Conservation (phyloP, 129 eudicot genomes). For the Flaveria sonorensis region DNA sequence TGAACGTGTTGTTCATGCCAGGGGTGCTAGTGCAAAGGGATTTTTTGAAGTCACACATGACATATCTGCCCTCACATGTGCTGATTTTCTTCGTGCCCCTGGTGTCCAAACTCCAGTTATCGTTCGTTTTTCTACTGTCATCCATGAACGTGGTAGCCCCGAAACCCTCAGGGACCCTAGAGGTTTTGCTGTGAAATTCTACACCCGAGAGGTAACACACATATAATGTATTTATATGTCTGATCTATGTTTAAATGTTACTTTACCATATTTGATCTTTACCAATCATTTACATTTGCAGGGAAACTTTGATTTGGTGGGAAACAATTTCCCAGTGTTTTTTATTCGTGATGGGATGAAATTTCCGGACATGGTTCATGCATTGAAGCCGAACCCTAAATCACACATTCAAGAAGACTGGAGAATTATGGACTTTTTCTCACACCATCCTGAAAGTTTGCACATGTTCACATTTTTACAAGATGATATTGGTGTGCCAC, state of each 20-base stretch:
- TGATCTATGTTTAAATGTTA: neutral
- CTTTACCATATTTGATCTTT: neutral
- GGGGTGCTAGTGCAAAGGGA: constrained; percentile 45
- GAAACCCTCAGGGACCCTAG: constrained; percentile 88
- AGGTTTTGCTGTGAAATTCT: constrained; percentile 87
- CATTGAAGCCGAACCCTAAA: constrained; percentile 81
- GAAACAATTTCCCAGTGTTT: constrained; percentile 88
- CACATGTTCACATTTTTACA: constrained; percentile 78
- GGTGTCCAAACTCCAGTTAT: constrained; percentile 89
- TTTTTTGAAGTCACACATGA: constrained; percentile 43
- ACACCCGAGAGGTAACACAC: constrained; percentile 72
- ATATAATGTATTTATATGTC: neutral
- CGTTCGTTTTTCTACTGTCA: constrained; percentile 87
- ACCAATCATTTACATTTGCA: constrained; percentile 23
- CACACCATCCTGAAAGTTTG: constrained; percentile 42
- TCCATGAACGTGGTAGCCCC: constrained; percentile 91
- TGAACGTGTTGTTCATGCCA: constrained; percentile 88
- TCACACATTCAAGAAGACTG: constrained; percentile 87
- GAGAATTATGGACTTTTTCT: constrained; percentile 20
- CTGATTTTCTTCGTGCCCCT: constrained; percentile 84
- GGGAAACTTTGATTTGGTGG: constrained; percentile 90
- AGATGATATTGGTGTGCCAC: constrained; percentile 77
- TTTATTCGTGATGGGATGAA: constrained; percentile 81
- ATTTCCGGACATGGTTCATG: constrained; percentile 86
- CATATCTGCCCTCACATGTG: constrained; percentile 71